Evolutionary conservation across 805 yeast species (phyloP).

Genomic region (Blastobotrys terrestris): DNA sequence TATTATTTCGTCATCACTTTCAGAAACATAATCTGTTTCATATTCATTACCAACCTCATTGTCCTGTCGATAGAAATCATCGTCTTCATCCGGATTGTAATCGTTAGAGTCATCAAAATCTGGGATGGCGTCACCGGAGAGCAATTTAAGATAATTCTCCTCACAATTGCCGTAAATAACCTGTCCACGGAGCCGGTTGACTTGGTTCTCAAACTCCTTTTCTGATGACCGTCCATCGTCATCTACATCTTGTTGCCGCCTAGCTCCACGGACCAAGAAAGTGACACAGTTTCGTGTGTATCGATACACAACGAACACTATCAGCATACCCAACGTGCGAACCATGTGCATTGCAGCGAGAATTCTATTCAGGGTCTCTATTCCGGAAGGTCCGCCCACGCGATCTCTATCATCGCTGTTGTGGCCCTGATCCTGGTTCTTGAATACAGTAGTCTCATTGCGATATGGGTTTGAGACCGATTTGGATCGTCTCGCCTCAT

Average conservation of each 20-base stretch:
- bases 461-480: constrained; percentile 7
- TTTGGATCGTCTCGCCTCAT: not conserved
- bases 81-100: constrained; percentile 20
- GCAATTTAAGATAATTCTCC: constrained; percentile 20
- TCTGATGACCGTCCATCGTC: not conserved
- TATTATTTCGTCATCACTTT: constrained; percentile 14
- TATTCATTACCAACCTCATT: constrained; percentile 17
- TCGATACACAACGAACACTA: constrained; percentile 5
- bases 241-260: not conserved
- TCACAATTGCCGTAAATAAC: constrained; percentile 13
- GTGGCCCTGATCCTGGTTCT: not conserved
- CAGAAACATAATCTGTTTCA: constrained; percentile 18
- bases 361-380: constrained; percentile 10
- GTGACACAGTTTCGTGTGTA: not conserved
- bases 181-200: constrained; percentile 6
- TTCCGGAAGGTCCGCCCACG: constrained; percentile 7
- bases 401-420: not conserved
- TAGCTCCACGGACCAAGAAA: not conserved
- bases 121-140: constrained; percentile 29
- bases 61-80: constrained; percentile 18
- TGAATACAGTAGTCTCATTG: constrained; percentile 60
- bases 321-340: constrained; percentile 7
- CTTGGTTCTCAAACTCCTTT: constrained; percentile 7
- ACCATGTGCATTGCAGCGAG: constrained; percentile 12
- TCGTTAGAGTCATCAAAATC: constrained; percentile 37